Conservation (phyloP, 2,329 filamentous ascomycete genomes). For the Nakataea oryzae region DNA sequence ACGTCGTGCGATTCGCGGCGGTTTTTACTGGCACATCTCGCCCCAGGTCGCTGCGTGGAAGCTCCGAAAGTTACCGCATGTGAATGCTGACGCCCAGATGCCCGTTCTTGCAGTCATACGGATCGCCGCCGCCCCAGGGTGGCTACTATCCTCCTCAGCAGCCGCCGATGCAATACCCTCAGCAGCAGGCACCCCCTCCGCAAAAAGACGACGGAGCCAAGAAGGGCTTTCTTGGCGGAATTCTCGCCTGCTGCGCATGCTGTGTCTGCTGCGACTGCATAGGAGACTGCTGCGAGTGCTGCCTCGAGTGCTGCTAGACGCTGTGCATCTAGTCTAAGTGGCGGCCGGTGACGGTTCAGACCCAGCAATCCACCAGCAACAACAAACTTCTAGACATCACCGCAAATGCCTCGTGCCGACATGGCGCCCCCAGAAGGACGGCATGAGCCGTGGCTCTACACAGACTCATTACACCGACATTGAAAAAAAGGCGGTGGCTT, state of each 20-base stretch:
- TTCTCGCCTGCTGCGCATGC: constrained; percentile 40
- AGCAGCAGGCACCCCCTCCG: constrained; percentile 27
- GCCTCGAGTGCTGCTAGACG: constrained; percentile 21
- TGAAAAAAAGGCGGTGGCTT: neutral
- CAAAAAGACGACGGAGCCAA: constrained; percentile 21
- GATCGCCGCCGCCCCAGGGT: constrained; percentile 26
- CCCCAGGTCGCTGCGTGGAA: neutral
- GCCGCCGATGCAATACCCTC: constrained; percentile 30
- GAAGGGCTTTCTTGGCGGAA: constrained; percentile 31
- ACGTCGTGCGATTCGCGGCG: neutral
- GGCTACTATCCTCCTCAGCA: constrained; percentile 31
- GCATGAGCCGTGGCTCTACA: too few relatives aligned
- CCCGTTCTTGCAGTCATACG: constrained; percentile 7
- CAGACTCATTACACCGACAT: neutral
- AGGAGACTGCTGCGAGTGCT: constrained; percentile 32
- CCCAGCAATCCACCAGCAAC: neutral
- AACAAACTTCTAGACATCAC: neutral
- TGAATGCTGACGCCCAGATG: constrained; percentile 2
- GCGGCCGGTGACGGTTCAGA: neutral
- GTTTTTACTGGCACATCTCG: neutral
- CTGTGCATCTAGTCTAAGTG: neutral
- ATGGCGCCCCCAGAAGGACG: neutral
- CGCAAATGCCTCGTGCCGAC: neutral
- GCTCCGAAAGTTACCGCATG: neutral
- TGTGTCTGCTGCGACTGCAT: constrained; percentile 41